phyloP scores from a whole-genome alignment of 495 filamentous ascomycete genomes.

The Hamigera avellanea region DNA sequence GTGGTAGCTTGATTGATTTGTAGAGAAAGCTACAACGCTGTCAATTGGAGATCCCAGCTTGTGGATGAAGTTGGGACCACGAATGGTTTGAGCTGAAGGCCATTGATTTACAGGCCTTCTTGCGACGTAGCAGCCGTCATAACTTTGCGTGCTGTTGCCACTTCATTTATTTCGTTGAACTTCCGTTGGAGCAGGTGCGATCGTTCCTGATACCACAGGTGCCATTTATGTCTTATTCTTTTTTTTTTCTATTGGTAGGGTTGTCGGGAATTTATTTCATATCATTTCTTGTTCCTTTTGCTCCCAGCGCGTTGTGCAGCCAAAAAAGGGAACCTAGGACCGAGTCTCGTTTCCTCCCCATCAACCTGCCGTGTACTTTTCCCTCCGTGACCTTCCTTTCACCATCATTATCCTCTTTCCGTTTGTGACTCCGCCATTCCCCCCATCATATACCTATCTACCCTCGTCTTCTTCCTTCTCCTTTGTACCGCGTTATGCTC shows the following conservation, averaged over 20 bases:
- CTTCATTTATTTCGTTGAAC: neutral
- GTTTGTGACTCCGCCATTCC: no score
- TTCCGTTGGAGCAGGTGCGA: neutral
- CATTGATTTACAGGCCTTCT: no score
- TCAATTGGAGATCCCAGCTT: no score
- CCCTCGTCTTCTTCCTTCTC: neutral
- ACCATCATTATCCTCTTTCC: no score
- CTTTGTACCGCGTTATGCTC: no score
- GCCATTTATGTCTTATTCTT: neutral
- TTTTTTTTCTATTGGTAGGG: neutral
- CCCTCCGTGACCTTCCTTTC: neutral
- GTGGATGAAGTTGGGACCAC: no score
- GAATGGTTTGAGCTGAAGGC: no score
- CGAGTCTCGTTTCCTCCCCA: no score
- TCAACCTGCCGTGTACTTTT: neutral
- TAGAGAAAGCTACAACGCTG: slow-evolving; percentile 23
- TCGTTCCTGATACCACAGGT: slow-evolving; percentile 2
- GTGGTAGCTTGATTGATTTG: slow-evolving; percentile 86
- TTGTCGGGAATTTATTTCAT: neutral
- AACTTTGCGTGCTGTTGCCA: neutral
- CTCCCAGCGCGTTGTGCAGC: neutral
- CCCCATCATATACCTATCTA: no score
- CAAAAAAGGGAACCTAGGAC: no score
- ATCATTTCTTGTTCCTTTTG: neutral
- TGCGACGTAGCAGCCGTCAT: no score